Percentiles rank a stretch among this genome's conserved stretches.
phyloP scores from a whole-genome alignment of 108 stramenopile species.

The Seminavis robusta region DNA sequence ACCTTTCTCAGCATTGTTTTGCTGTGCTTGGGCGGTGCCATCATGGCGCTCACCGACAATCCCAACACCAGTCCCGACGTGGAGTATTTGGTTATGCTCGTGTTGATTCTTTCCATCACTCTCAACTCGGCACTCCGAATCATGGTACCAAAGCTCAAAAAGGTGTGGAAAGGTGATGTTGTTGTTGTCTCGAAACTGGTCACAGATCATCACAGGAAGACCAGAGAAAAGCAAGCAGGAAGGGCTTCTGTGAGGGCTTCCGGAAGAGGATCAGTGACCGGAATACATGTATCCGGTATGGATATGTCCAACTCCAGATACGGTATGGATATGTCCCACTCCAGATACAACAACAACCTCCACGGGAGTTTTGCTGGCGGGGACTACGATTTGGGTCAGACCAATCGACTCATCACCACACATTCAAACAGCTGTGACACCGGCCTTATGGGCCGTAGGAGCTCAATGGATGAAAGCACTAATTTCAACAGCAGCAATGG shows the following conservation, averaged over 20 bases:
- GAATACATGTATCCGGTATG: too few relatives aligned
- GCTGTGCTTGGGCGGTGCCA: background rate
- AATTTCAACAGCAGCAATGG: too few relatives aligned
- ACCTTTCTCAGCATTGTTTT: slow-evolving; percentile 6
- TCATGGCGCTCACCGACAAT: slow-evolving; percentile 2
- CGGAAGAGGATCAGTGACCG: too few relatives aligned
- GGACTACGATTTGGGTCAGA: background rate
- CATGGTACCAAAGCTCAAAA: slow-evolving; percentile 15
- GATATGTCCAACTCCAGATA: too few relatives aligned
- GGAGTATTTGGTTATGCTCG: slow-evolving; percentile 10
- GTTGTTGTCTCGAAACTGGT: slow-evolving; percentile 21
- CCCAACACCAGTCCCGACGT: slow-evolving; percentile 12
- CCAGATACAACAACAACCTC: background rate
- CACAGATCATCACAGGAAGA: slow-evolving; percentile 4
- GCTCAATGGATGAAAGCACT: too few relatives aligned
- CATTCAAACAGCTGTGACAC: too few relatives aligned
- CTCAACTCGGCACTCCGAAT: slow-evolving; percentile 9
- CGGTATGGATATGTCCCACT: too few relatives aligned
- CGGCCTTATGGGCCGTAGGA: too few relatives aligned
- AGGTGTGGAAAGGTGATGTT: slow-evolving; percentile 23
- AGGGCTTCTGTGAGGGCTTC: slow-evolving; percentile 4
- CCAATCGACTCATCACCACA: too few relatives aligned
- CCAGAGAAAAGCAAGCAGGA: background rate
- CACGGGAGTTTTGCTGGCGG: background rate
- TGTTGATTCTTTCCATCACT: slow-evolving; percentile 7